Evolutionary conservation across 2,329 filamentous ascomycete genomes (phyloP).

Genomic region (Chaetomium sp.): DNA sequence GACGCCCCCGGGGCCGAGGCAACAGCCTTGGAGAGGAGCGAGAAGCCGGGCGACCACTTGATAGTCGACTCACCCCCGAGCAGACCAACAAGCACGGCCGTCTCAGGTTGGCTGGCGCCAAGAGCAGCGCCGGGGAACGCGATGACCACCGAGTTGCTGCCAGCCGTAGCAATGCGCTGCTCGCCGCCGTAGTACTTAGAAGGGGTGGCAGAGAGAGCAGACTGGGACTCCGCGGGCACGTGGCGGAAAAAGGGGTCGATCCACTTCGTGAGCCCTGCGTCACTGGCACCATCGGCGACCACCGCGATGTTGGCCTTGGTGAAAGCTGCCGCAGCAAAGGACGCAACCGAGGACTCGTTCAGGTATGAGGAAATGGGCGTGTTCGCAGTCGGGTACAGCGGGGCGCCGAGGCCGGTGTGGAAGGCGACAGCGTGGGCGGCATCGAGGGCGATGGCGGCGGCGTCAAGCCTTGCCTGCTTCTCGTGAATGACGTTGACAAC

Average conservation of each 20-base stretch:
- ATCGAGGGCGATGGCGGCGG: conserved; percentile 68
- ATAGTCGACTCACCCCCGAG: conserved; percentile 86
- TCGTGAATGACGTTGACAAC: conserved; percentile 69
- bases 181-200: conserved; percentile 93
- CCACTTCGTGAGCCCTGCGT: conserved; percentile 77
- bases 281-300: conserved; percentile 79
- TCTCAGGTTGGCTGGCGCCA: conserved; percentile 78
- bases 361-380: conserved; percentile 74
- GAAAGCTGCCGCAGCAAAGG: conserved; percentile 74
- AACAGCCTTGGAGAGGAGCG: conserved; percentile 74
- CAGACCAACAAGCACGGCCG: conserved; percentile 77
- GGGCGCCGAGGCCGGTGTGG: conserved; percentile 82
- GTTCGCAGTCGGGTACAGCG: conserved; percentile 65
- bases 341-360: conserved; percentile 64
- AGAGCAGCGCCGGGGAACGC: conserved; percentile 88
- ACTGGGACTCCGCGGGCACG: conserved; percentile 49
- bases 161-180: conserved; percentile 73
- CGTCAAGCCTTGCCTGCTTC: conserved; percentile 66
- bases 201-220: conserved; percentile 52
- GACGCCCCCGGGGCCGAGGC: conserved; percentile 59
- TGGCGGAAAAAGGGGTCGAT: conserved; percentile 84
- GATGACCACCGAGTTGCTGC: conserved; percentile 78
- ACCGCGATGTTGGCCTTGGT: conserved; percentile 86
- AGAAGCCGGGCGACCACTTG: conserved; percentile 95
- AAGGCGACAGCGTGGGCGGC: conserved; percentile 81